A percentile compares a stretch with the other conserved stretches of the same genome.
Conservation (phyloP, 2,329 filamentous ascomycete genomes). For the Chrysoporthe puriensis region DNA sequence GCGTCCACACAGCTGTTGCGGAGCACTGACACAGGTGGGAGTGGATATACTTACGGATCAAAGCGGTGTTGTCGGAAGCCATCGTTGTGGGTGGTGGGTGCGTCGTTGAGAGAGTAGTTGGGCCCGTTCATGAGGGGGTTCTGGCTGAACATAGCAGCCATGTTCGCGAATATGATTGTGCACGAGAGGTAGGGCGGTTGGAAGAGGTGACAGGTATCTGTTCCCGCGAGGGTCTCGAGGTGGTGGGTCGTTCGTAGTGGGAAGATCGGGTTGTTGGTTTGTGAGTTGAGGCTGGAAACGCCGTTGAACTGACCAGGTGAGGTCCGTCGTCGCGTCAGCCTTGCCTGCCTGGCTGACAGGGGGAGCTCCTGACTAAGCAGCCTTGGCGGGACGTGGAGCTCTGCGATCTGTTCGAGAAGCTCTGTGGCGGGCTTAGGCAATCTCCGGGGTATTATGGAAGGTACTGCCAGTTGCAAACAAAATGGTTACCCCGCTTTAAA, state of each 20-base stretch:
- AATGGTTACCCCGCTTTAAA: no score
- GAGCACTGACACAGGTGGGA: neutral
- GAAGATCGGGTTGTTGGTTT: slow-evolving; percentile 20
- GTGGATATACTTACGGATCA: slow-evolving; percentile 72
- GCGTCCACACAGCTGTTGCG: neutral
- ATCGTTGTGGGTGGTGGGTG: slow-evolving; percentile 56
- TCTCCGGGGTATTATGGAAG: slow-evolving; percentile 4
- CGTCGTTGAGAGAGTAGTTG: slow-evolving; percentile 70
- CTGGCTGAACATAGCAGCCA: slow-evolving; percentile 72
- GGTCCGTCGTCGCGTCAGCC: slow-evolving; percentile 40
- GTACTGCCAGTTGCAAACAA: no score
- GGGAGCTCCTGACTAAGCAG: slow-evolving; percentile 32
- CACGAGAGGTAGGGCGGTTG: neutral
- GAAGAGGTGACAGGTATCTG: slow-evolving; percentile 24
- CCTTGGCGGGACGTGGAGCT: slow-evolving; percentile 16
- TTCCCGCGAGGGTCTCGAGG: slow-evolving; percentile 24
- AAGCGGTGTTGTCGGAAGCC: slow-evolving; percentile 78
- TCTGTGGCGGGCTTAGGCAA: slow-evolving; percentile 8
- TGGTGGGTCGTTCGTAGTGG: slow-evolving; percentile 25
- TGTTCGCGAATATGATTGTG: slow-evolving; percentile 40
- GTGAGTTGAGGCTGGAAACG: slow-evolving; percentile 23
- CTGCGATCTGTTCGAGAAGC: slow-evolving; percentile 12
- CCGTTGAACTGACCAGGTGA: slow-evolving; percentile 22
- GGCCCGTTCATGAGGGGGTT: slow-evolving; percentile 70
- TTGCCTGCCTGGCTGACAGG: slow-evolving; percentile 50